Evolutionary conservation across 495 filamentous ascomycete species (phyloP).

Genomic region (Lasiosphaeria miniovina): DNA sequence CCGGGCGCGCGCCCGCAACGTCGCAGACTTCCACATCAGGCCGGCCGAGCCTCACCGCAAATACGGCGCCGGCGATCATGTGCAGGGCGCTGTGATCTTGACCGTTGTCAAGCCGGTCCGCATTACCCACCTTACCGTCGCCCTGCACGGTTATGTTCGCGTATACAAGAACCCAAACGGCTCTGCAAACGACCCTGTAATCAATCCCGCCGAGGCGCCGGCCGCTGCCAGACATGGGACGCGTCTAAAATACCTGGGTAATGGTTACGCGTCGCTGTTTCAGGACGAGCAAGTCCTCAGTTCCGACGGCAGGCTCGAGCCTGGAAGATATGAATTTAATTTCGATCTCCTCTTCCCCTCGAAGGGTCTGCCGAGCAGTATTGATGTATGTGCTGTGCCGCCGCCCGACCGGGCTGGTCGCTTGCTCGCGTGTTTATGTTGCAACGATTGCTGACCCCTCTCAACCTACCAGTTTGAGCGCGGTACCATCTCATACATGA

Average conservation of each 20-base stretch:
- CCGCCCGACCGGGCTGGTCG: not conserved
- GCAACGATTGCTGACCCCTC: constrained; percentile 8
- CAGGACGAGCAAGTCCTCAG: constrained; percentile 88
- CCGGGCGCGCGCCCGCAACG: constrained; percentile 62
- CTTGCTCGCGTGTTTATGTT: not conserved
- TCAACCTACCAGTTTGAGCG: constrained; percentile 73
- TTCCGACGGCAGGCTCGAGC: constrained; percentile 81
- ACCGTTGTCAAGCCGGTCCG: constrained; percentile 77
- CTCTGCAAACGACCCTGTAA: constrained; percentile 55
- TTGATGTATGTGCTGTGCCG: constrained; percentile 66
- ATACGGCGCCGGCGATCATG: constrained; percentile 64
- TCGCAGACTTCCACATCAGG: constrained; percentile 77
- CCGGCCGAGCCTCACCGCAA: constrained; percentile 85
- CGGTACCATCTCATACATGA: constrained; percentile 85
- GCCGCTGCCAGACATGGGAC: constrained; percentile 47
- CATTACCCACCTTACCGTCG: constrained; percentile 86
- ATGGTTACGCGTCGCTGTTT: constrained; percentile 82
- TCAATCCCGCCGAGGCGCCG: constrained; percentile 41
- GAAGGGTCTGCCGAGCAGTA: constrained; percentile 83
- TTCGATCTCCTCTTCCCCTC: constrained; percentile 80
- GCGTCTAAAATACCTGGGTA: constrained; percentile 67
- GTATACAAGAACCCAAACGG: constrained; percentile 74
- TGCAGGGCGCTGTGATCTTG: constrained; percentile 72
- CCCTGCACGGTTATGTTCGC: constrained; percentile 83
- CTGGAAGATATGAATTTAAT: constrained; percentile 85